phyloP scores from a whole-genome alignment of 805 yeast genomes.

The Metschnikowia rubicola region DNA sequence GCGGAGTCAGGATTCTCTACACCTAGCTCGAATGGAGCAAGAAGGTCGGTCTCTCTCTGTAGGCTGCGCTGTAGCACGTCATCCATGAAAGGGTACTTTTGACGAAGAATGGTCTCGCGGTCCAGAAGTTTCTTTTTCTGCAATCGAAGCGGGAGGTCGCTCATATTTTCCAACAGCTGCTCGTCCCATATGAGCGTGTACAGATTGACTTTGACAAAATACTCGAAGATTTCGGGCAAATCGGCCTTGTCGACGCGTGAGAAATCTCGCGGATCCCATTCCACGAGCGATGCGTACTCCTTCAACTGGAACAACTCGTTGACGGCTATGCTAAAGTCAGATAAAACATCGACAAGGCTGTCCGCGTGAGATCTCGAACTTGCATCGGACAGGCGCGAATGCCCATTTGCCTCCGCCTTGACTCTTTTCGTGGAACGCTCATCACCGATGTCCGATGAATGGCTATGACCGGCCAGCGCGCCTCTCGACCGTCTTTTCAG shows the following conservation, averaged over 20 bases:
- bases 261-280: constrained; percentile 55
- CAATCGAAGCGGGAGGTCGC: constrained; percentile 36
- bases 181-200: constrained; percentile 34
- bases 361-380: neutral
- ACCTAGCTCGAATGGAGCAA: constrained; percentile 1
- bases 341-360: constrained; percentile 36
- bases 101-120: constrained; percentile 27
- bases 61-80: constrained; percentile 25
- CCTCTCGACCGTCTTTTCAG: constrained; percentile 5
- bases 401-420: constrained; percentile 5
- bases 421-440: constrained; percentile 6
- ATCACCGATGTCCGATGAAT: neutral
- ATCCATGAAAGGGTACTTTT: constrained; percentile 36
- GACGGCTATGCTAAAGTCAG: constrained; percentile 46
- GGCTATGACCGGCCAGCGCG: neutral
- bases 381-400: neutral
- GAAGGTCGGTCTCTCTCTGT: constrained; percentile 20
- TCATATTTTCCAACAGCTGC: constrained; percentile 19
- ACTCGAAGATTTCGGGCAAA: constrained; percentile 32
- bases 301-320: constrained; percentile 63
- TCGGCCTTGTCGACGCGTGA: constrained; percentile 22
- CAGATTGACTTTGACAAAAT: constrained; percentile 26
- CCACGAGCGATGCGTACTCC: constrained; percentile 57
- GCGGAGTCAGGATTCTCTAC: neutral
- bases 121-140: constrained; percentile 38